A percentile compares a stretch with the other conserved stretches of the same genome.
These are phyloP conservation scores for Tolypocladium paradoxum DNA, from an alignment of 2,329 filamentous ascomycete genomes.

Conservation along the genomic window DNA sequence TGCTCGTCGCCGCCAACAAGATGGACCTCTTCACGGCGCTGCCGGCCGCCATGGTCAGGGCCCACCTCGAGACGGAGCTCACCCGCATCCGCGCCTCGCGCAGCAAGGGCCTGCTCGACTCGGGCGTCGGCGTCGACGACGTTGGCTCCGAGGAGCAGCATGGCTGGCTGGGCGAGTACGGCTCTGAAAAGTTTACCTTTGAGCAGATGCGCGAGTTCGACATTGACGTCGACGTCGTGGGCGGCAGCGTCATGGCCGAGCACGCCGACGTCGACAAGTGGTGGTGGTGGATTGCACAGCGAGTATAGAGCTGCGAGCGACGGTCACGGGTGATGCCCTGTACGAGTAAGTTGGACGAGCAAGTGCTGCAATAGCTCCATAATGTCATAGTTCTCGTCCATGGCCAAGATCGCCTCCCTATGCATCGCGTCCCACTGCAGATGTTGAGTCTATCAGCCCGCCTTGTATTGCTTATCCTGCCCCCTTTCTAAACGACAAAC, in stretches of 20 bases:
- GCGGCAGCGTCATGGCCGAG: conserved; percentile 58
- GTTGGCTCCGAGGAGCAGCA: conserved; percentile 60
- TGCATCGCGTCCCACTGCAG: conserved; percentile 13
- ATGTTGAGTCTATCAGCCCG: conserved; percentile 30
- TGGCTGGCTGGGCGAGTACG: conserved; percentile 73
- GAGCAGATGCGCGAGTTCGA: conserved; percentile 74
- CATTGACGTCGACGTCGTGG: conserved; percentile 63
- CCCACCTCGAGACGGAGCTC: conserved; percentile 70
- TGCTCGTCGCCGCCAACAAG: conserved; percentile 90
- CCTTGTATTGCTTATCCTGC: conserved; percentile 4
- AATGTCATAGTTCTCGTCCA: neutral
- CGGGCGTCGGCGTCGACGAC: conserved; percentile 59
- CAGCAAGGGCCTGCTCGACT: conserved; percentile 73
- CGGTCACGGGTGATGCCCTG: neutral
- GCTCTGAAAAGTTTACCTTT: conserved; percentile 69
- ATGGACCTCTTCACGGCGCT: conserved; percentile 89
- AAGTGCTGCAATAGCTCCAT: neutral
- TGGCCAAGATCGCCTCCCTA: neutral
- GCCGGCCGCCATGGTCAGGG: conserved; percentile 64
- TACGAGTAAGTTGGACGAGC: neutral
- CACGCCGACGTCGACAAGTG: conserved; percentile 68
- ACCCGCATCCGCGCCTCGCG: conserved; percentile 64
- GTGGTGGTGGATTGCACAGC: conserved; percentile 82
- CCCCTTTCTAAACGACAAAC: neutral
- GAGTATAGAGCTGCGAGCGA: conserved; percentile 37